These are phyloP conservation scores for Calocera viscosa DNA, from an alignment of 768 basidiomycete species.

Conservation along the genomic window DNA sequence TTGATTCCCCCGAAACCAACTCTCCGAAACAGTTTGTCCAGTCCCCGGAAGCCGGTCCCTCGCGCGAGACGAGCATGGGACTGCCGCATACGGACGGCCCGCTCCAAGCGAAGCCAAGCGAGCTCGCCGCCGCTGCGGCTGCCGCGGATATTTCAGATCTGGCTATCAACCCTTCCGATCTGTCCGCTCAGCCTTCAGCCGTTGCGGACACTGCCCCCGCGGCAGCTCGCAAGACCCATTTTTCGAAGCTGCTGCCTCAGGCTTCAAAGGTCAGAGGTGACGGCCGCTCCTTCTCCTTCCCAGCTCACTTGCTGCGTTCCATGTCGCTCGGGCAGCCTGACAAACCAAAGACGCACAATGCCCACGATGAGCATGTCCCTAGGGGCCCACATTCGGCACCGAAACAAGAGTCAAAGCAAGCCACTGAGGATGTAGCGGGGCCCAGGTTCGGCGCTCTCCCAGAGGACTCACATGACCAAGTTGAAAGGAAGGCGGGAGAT, in stretches of 20 bases:
- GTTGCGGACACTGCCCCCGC: background rate
- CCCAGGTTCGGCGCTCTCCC: slow-evolving; percentile 11
- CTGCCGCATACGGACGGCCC: background rate
- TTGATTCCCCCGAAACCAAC: background rate
- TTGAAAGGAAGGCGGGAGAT: slow-evolving; percentile 45
- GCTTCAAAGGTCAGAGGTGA: background rate
- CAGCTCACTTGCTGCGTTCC: background rate
- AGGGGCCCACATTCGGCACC: background rate
- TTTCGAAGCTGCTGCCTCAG: background rate
- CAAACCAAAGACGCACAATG: background rate
- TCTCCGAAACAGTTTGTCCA: background rate
- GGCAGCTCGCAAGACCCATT: background rate
- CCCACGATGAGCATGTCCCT: background rate
- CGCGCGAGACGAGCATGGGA: background rate
- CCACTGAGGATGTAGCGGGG: slow-evolving; percentile 14
- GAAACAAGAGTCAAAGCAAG: background rate
- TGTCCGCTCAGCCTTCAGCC: background rate
- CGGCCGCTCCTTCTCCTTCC: background rate
- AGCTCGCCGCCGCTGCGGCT: background rate
- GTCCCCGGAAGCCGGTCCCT: background rate
- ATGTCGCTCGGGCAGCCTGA: background rate
- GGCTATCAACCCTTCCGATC: background rate
- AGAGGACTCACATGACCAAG: slow-evolving; percentile 13
- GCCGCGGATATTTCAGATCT: background rate
- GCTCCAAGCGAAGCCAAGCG: background rate